phyloP scores from a whole-genome alignment of 1,139 yeast species.

The Taphrina pruni region DNA sequence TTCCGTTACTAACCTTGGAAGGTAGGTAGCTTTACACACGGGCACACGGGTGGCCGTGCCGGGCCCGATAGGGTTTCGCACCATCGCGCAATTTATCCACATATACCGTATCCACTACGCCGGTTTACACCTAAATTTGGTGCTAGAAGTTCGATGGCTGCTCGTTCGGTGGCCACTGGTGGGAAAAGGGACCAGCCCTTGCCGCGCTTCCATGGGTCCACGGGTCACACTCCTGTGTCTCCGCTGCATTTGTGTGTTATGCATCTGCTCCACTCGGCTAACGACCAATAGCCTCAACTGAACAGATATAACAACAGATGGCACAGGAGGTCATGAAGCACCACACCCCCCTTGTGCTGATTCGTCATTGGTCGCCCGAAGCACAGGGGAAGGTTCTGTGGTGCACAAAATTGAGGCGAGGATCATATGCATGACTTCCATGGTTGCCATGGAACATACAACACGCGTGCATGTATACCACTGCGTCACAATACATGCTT shows the following conservation, averaged over 20 bases:
- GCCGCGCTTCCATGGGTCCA: no score
- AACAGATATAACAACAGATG: not conserved
- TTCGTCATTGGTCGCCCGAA: not conserved
- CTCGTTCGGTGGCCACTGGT: no score
- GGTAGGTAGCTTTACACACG: not conserved
- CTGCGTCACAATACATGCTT: no score
- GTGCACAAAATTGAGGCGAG: no score
- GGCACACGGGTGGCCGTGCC: conserved; percentile 20
- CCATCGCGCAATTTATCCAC: conserved; percentile 12
- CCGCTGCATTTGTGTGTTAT: no score
- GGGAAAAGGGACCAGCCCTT: no score
- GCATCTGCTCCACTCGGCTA: not conserved
- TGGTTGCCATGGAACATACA: no score
- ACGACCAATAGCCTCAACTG: conserved; percentile 2
- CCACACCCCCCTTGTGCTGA: not conserved
- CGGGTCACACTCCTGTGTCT: no score
- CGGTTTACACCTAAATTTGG: not conserved
- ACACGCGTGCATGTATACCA: no score
- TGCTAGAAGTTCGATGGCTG: no score
- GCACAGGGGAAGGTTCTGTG: not conserved
- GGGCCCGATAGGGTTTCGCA: conserved; percentile 16
- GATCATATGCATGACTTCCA: no score
- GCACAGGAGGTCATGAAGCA: not conserved
- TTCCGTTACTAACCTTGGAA: no score
- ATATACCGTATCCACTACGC: not conserved